Evolutionary conservation across 352 stramenopile species (phyloP).

Genomic region (Detonula confervacea): DNA sequence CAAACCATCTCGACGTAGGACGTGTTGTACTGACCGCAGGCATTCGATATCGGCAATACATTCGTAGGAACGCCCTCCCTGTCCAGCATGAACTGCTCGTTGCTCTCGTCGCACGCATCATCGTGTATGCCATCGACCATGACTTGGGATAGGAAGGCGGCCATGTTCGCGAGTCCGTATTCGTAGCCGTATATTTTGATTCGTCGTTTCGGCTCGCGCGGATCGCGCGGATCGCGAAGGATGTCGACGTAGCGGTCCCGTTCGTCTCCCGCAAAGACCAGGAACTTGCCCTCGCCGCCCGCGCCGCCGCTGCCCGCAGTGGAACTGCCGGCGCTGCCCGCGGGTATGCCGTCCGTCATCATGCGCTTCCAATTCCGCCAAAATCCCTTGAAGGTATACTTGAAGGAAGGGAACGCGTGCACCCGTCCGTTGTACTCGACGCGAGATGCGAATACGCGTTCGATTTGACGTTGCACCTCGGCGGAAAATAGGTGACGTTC

Average conservation of each 20-base stretch:
- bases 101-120: slow-evolving; percentile 34
- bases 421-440: slow-evolving; percentile 11
- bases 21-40: slow-evolving; percentile 31
- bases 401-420: slow-evolving; percentile 19
- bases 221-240: not conserved
- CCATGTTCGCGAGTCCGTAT: slow-evolving; percentile 48
- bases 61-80: not conserved
- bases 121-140: slow-evolving; percentile 42
- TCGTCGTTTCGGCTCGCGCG: not conserved
- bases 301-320: not conserved
- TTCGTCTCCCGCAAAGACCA: slow-evolving; percentile 32
- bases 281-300: slow-evolving; percentile 1
- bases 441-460: slow-evolving; percentile 41
- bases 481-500: slow-evolving; percentile 40
- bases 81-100: not conserved
- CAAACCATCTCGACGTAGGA: slow-evolving; percentile 29
- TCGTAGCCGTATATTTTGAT: slow-evolving; percentile 26
- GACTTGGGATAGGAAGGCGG: slow-evolving; percentile 36
- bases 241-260: slow-evolving; percentile 5
- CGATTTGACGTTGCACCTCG: slow-evolving; percentile 20
- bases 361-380: slow-evolving; percentile 45
- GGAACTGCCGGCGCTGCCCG: slow-evolving; percentile 1
- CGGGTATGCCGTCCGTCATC: slow-evolving; percentile 26
- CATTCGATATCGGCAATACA: slow-evolving; percentile 21
- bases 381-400: slow-evolving; percentile 48